phyloP scores from a whole-genome alignment of 2,329 filamentous ascomycete species.

The Dactylellina parvicollis region DNA sequence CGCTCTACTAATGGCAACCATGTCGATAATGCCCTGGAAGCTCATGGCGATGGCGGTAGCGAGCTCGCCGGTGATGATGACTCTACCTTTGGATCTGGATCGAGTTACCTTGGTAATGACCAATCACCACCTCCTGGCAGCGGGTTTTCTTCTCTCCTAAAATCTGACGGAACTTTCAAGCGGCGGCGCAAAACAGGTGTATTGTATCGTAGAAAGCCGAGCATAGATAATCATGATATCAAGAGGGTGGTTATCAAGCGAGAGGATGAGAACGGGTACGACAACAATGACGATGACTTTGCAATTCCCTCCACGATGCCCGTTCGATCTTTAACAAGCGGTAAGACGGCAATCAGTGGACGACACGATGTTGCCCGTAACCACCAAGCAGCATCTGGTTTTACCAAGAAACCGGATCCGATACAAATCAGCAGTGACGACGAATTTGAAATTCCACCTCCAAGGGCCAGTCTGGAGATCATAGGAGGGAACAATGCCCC shows the following conservation, averaged over 20 bases:
- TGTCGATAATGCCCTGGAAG: constrained; percentile 2
- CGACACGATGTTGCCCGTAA: constrained; percentile 7
- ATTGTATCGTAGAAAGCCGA: constrained; percentile 37
- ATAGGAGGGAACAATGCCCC: constrained; percentile 5
- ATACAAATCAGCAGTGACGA: constrained; percentile 27
- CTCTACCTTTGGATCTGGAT: constrained; percentile 32
- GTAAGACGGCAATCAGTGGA: constrained; percentile 32
- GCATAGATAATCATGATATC: constrained; percentile 7
- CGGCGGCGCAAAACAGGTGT: constrained; percentile 41
- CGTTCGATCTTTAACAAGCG: constrained; percentile 34
- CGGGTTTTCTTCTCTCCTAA: constrained; percentile 26
- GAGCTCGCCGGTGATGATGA: constrained; percentile 1
- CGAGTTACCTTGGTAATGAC: constrained; percentile 32
- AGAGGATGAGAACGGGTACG: background rate
- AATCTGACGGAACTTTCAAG: constrained; percentile 44
- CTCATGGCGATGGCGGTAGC: background rate
- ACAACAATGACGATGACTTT: constrained; percentile 22
- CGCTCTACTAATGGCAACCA: constrained; percentile 17
- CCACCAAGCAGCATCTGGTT: background rate
- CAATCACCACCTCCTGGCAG: constrained; percentile 24
- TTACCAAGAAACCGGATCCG: constrained; percentile 16
- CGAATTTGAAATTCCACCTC: background rate
- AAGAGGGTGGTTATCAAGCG: constrained; percentile 1
- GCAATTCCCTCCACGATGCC: constrained; percentile 44
- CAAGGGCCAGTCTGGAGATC: constrained; percentile 30